Evolutionary conservation across 306 rosid species (phyloP), one percentile per base, ranked within the genome.

Genomic region (Parietaria judaica): DNA sequence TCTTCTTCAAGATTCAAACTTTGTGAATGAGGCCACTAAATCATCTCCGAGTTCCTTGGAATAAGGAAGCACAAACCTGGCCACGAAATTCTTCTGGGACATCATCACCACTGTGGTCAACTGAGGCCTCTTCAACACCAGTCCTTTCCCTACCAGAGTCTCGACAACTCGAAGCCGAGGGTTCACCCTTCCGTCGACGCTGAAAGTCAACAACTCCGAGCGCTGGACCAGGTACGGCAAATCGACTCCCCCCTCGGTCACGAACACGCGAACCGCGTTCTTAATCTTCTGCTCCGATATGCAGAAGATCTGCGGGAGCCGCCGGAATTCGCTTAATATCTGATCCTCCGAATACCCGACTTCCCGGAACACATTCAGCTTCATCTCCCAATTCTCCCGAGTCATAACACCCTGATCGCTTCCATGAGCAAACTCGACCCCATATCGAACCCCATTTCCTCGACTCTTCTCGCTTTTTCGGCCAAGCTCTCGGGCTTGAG

Each of bases 401-500:
- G 58, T 53, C 78, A 74, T 49, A 67, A 31, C 34, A 50, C 68
- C 58, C 64, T 68, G 59, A 67, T 57, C 2, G 80, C 80, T 4
- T 56, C 15, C 36, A 78, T 73, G 51, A 62, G 61, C 75, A 51
- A 55, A 46, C 44, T 71, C 11, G 80, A 74, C 45, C 53, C 71
- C 53, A 66, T 71, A 71, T 75, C 63, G 17, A 70, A 66, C 2
- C 73, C 76, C 85, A 73, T 66, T 36, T 64, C 72, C 8, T 63
- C 73, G 23, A 58, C 73, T 15, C 73, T 75, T 39, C 49, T 66
- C 58, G 61, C 70, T 8, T 7, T 68, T 11, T 37, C 75, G 63
- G 14, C 36, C 60, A 79, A 65, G 14, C 11, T 48, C 65, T 66
- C 66, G 3, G 52, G 73, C 75, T 61, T 75, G 8, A 16, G 48